A percentile compares a stretch with the other conserved stretches of the same genome.
phyloP scores from a whole-genome alignment of 192 early-diverging fungal species.

The Cetraspora pellucida region DNA sequence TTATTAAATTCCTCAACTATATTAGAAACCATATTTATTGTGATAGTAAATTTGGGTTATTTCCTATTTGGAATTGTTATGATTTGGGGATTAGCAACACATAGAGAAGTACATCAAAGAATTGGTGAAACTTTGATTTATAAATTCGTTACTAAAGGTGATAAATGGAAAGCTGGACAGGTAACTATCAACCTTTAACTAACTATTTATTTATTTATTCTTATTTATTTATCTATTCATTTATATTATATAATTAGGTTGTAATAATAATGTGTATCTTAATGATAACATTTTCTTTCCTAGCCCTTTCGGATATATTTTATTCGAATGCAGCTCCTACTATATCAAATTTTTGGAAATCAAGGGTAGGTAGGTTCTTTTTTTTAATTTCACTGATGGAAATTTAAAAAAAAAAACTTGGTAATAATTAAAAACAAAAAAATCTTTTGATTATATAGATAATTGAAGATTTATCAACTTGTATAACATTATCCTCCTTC shows the following conservation, averaged over 20 bases:
- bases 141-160: conserved; percentile 2
- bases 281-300: conserved; percentile 13
- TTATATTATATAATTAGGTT: conserved; percentile 1
- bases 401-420: too few species aligned
- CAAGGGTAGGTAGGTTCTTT: not conserved
- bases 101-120: not conserved
- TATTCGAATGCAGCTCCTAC: not conserved
- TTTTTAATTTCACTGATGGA: too few species aligned
- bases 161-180: not conserved
- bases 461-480: not conserved
- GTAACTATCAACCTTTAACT: not conserved
- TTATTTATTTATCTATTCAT: not conserved
- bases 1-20: not conserved
- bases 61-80: not conserved
- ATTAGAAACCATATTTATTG: not conserved
- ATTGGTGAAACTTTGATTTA: conserved; percentile 23
- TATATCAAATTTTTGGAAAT: conserved; percentile 15
- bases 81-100: not conserved
- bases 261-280: not conserved
- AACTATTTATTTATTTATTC: not conserved
- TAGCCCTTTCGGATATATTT: not conserved
- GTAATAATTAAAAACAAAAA: not conserved
- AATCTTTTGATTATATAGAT: not conserved
- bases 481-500: not conserved
- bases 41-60: conserved; percentile 6